Percentiles rank a stretch among this genome's conserved stretches.
These are phyloP conservation scores for Chenopodium berlandieri DNA, from an alignment of 148 eudicot species.

Conservation along the genomic window DNA sequence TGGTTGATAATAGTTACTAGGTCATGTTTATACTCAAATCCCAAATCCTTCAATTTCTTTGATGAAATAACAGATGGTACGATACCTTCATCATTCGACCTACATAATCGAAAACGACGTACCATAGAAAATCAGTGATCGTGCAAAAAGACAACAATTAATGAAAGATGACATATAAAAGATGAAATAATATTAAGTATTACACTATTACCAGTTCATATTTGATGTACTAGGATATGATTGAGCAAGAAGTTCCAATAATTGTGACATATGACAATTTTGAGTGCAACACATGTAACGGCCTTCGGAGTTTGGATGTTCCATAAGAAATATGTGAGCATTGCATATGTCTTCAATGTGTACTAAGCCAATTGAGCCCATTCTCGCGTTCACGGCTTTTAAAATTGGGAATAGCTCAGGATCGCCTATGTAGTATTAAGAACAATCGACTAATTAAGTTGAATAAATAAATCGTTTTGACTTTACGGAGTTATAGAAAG, in stretches of 20 bases:
- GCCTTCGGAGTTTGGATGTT: constrained; percentile 51
- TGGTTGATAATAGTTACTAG: constrained; percentile 42
- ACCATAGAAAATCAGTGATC: background rate
- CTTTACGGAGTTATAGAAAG: no score
- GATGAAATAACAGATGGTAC: constrained; percentile 50
- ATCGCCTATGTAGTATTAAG: constrained; percentile 38
- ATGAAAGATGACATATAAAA: background rate
- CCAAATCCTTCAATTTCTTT: constrained; percentile 63
- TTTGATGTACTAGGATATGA: constrained; percentile 32
- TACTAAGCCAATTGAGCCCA: constrained; percentile 36
- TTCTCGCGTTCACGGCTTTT: constrained; percentile 40
- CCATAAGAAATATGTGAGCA: constrained; percentile 71
- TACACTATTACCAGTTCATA: constrained; percentile 31
- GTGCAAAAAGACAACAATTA: background rate
- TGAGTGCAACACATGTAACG: constrained; percentile 33
- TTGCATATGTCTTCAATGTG: constrained; percentile 61
- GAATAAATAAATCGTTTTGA: no score
- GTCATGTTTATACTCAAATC: constrained; percentile 49
- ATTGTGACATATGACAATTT: constrained; percentile 26
- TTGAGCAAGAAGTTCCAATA: constrained; percentile 31
- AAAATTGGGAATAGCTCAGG: constrained; percentile 36
- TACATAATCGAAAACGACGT: constrained; percentile 15
- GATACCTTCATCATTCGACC: constrained; percentile 32
- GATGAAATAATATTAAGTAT: background rate
- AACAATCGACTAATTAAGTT: no score